Evolutionary conservation across 805 yeast genomes (phyloP), one percentile per base, ranked within the genome.

Genomic region (Candida suzukii): DNA sequence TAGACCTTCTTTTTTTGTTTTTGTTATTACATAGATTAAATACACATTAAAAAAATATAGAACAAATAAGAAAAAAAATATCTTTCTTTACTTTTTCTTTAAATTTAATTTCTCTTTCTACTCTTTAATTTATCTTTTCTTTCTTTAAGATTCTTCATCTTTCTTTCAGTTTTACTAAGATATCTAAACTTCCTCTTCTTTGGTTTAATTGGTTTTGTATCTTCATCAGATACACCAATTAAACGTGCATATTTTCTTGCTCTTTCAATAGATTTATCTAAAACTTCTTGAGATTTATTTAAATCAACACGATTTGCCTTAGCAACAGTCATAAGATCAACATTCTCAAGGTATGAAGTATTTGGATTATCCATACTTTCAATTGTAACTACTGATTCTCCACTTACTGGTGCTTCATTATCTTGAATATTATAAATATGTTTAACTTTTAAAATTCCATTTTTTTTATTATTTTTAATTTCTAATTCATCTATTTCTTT

Each of bases 131-230:
- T 46, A 26, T 63, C 38, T 61, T 47, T 47, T 66, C 61, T 74
- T 65, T 64, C 74, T 61, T 66, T 76, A 25, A 51, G 34, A 25
- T 50, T 73, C 44, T 78, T 76, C 18, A 60, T 62, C 52, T 66
- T 78, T 63, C 98, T 76, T 63, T 88, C 96, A 22, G 70, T 64
- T 60, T 88, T 87, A 38, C 93, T 76, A 60, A 90, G 71, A 53
- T 90, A 91, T 64, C 96, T 78, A 56, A 88, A 88, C 72, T 90
- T 90, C 72, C 79, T 82, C 73, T 82, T 83, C 63, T 71, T 75
- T 46, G 59, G 63, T 42, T 61, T 63, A 45, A 48, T 48, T 18
- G 22, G 22, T 27, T 53, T 56, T 41, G 54, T 48, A 42, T 54
- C 45, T 24, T 68, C 63, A 49, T 76, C 73, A 33, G 70, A 60